These are phyloP conservation scores for Botrytis byssoidea DNA, from an alignment of 2,329 filamentous ascomycete species.

Conservation along the genomic window DNA sequence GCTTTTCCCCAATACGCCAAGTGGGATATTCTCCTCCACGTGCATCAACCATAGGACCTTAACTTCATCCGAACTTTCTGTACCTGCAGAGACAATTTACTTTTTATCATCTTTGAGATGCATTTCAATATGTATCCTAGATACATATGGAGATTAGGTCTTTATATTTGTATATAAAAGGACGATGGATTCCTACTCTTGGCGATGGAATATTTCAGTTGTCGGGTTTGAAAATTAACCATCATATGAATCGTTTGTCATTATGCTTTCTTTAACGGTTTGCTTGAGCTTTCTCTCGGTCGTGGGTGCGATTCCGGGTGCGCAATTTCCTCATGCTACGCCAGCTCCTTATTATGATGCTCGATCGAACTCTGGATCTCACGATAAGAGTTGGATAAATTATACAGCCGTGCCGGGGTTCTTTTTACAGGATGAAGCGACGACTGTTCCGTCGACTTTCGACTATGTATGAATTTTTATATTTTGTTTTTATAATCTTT, in stretches of 20 bases:
- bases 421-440: slow-evolving; percentile 61
- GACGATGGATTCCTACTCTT: not conserved
- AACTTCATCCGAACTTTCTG: slow-evolving; percentile 9
- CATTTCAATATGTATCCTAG: not conserved
- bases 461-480: slow-evolving; percentile 55
- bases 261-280: not conserved
- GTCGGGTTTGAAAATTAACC: not conserved
- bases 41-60: slow-evolving; percentile 18
- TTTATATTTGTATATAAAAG: not conserved
- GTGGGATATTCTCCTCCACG: slow-evolving; percentile 13
- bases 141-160: not conserved
- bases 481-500: not conserved
- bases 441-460: slow-evolving; percentile 56
- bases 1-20: slow-evolving; percentile 1
- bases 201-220: not conserved
- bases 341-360: slow-evolving; percentile 1
- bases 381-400: slow-evolving; percentile 43
- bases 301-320: not conserved
- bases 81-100: not conserved
- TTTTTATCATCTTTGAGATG: not conserved
- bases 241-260: not conserved
- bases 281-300: slow-evolving; percentile 3
- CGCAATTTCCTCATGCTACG: slow-evolving; percentile 1
- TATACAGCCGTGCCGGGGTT: slow-evolving; percentile 61
- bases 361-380: not conserved